Evolutionary conservation across 805 yeast species (phyloP), one percentile per base, ranked within the genome.

Genomic region (Yarrowia keelungensis): DNA sequence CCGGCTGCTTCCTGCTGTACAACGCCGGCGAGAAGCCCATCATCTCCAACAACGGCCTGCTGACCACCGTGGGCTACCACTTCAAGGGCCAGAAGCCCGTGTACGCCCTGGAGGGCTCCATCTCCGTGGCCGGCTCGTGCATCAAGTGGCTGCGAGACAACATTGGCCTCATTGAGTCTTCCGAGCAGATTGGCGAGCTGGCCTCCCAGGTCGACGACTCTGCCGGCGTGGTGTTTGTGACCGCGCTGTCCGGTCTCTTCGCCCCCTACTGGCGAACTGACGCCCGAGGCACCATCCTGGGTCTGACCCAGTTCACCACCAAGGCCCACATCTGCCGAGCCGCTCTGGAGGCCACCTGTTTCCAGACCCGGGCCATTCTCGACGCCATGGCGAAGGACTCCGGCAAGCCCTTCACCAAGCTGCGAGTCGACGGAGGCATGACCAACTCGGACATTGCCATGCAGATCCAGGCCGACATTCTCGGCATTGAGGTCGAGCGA

Each of bases 221-320:
- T 16, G 97, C 95, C 62, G 97, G 97, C 47, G 97, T 93, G 35
- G 92, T 91, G 46, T 93, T 93, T 75, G 97, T 93, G 56, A 97
- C 98, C 39, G 97, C 97, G 2, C 92, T 93, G 77, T 89, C 93
- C 41, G 98, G 98, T 8, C 82, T 93, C 69, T 93, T 91, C 79
- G 97, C 97, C 3, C 98, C 98, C 22, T 92, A 93, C 80, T 93
- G 98, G 98, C 92, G 91, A 76, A 86, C 93, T 14, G 91, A 90
- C 67, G 92, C 97, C 8, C 86, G 97, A 71, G 98, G 98, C 62
- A 89, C 97, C 42, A 90, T 94, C 54, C 88, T 92, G 77, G 98
- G 98, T 46, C 85, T 93, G 82, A 91, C 97, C 5, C 97, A 92
- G 77, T 92, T 87, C 79, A 89, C 97, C n/a, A 85, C 89, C n/a